These are phyloP conservation scores for Aureobasidium sp. DNA, from an alignment of 2,329 filamentous ascomycete species.

Conservation along the genomic window DNA sequence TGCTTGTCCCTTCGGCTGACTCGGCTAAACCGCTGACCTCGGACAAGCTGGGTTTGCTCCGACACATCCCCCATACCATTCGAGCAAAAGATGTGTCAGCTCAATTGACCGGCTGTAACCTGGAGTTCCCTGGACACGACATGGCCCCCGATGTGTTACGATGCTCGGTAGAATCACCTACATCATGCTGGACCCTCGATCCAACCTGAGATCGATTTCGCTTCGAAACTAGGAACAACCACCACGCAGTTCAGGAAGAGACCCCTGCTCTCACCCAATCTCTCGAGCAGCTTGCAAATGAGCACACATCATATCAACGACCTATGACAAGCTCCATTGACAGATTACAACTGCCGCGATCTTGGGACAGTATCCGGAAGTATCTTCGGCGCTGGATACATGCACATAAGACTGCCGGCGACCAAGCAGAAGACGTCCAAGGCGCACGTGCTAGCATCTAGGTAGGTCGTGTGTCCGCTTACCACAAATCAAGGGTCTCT, in stretches of 20 bases:
- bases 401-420: not conserved
- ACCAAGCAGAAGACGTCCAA: not conserved
- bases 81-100: not conserved
- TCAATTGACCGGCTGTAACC: not conserved
- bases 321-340: not conserved
- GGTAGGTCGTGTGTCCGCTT: not conserved
- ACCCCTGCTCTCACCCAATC: not conserved
- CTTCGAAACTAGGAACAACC: not conserved
- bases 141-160: not conserved
- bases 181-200: not conserved
- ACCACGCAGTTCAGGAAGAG: not conserved
- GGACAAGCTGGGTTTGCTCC: not conserved
- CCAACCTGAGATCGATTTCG: not conserved
- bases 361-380: not conserved
- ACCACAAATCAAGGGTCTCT: not conserved
- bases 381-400: not conserved
- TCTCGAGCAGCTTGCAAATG: not conserved
- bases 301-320: not conserved
- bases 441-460: not conserved
- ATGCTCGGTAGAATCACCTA: not conserved
- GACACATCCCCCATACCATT: constrained; percentile 5
- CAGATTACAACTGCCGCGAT: not conserved
- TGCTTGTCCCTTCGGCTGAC: not conserved
- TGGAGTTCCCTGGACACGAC: not conserved
- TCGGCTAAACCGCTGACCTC: not conserved